Conservation (phyloP, 176 grass and related monocot species). For the Avena sativa region DNA sequence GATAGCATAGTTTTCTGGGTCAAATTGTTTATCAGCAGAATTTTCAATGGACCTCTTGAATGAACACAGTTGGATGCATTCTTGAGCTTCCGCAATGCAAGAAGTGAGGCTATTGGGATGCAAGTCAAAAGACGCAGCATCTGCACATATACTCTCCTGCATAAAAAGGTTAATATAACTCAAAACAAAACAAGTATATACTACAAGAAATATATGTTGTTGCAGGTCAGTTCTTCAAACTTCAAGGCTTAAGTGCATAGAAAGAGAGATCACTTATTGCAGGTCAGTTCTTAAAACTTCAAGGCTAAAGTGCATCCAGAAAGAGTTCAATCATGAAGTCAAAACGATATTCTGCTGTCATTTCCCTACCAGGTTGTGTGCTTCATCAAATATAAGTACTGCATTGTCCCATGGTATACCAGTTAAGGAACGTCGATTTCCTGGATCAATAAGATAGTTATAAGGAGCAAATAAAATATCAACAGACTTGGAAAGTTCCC, state of each 20-base stretch:
- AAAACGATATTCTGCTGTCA: slow-evolving; percentile 23
- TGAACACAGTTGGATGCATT: slow-evolving; percentile 85
- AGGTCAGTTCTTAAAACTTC: slow-evolving; percentile 26
- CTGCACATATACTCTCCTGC: slow-evolving; percentile 96
- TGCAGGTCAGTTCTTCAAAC: slow-evolving; percentile 19
- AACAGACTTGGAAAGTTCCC: slow-evolving; percentile 82
- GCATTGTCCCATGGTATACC: slow-evolving; percentile 85
- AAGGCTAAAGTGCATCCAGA: slow-evolving; percentile 1
- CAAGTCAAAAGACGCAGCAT: slow-evolving; percentile 96
- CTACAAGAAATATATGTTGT: slow-evolving; percentile 4
- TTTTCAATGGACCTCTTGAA: slow-evolving; percentile 70
- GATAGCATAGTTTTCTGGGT: slow-evolving; percentile 98
- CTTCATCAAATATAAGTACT: slow-evolving; percentile 95
- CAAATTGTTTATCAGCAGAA: slow-evolving; percentile 84
- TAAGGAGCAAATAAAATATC: slow-evolving; percentile 99
- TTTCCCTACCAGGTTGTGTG: slow-evolving; percentile 82
- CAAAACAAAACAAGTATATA: slow-evolving; percentile 11
- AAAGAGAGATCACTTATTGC: not conserved
- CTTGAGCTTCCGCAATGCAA: slow-evolving; percentile 86
- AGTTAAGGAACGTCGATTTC: slow-evolving; percentile 81
- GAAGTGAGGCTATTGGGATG: slow-evolving; percentile 69
- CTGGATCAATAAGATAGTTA: slow-evolving; percentile 98
- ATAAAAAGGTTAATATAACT: slow-evolving; percentile 42
- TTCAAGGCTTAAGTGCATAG: slow-evolving; percentile 12
- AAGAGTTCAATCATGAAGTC: slow-evolving; percentile 10